A percentile compares a stretch with the other conserved stretches of the same genome.
Evolutionary conservation across 2,329 filamentous ascomycete genomes (phyloP).

Genomic region (Xylaria sp.): DNA sequence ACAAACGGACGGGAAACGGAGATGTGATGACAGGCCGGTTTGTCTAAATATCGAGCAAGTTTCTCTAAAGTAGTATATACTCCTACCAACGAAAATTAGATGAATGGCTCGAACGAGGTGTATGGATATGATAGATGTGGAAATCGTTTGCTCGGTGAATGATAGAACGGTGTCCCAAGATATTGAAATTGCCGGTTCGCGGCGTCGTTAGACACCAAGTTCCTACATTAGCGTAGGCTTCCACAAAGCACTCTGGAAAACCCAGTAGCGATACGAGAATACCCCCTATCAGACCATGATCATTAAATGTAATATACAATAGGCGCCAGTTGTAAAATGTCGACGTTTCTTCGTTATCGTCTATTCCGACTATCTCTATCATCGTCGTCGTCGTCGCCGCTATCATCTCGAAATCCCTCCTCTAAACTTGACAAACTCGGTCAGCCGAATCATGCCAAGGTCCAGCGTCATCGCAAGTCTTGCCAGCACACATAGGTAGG

Average conservation of each 20-base stretch:
- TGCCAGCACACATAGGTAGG: constrained; percentile 16
- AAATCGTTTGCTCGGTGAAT: background rate
- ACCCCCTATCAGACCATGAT: background rate
- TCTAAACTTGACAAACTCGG: constrained; percentile 62
- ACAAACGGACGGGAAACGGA: background rate
- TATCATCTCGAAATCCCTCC: constrained; percentile 78
- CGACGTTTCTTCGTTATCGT: constrained; percentile 30
- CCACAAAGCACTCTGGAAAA: background rate
- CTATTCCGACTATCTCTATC: constrained; percentile 39
- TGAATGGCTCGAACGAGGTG: background rate
- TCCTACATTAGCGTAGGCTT: background rate
- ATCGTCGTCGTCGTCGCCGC: constrained; percentile 74
- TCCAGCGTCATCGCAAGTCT: background rate
- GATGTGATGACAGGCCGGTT: background rate
- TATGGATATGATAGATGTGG: background rate
- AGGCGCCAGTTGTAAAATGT: constrained; percentile 2
- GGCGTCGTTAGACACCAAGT: background rate
- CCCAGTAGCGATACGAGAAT: background rate
- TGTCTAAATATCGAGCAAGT: background rate
- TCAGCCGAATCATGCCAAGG: constrained; percentile 36
- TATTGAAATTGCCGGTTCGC: background rate
- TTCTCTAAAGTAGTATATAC: background rate
- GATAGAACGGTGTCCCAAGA: background rate
- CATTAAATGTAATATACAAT: constrained; percentile 23
- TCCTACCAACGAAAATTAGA: background rate